phyloP scores from a whole-genome alignment of 768 basidiomycete species.

The Lactifluus rugatus region DNA sequence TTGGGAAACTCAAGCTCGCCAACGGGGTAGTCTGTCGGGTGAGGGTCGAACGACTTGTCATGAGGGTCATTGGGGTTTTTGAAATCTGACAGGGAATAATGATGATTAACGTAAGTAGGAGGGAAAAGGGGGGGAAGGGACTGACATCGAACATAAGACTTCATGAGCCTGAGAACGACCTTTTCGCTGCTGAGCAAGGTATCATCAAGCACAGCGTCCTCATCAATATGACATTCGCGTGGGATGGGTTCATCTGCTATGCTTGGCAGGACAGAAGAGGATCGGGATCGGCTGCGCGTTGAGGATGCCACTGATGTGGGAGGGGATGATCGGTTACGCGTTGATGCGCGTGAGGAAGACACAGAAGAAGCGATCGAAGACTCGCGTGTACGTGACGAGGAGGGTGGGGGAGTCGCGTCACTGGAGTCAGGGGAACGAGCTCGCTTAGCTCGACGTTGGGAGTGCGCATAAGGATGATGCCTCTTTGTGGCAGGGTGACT shows the following conservation, averaged over 20 bases:
- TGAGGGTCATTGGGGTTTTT: constrained; percentile 51
- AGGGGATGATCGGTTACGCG: constrained; percentile 22
- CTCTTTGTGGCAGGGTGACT: not conserved
- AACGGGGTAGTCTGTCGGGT: constrained; percentile 48
- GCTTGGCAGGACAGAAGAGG: constrained; percentile 43
- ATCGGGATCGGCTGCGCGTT: constrained; percentile 50
- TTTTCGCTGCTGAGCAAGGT: constrained; percentile 52
- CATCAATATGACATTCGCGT: constrained; percentile 42
- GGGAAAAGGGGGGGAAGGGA: constrained; percentile 19
- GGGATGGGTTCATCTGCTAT: constrained; percentile 28
- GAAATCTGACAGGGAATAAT: constrained; percentile 42
- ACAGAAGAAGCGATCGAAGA: constrained; percentile 18
- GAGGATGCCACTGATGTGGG: constrained; percentile 19
- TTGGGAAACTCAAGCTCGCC: constrained; percentile 76
- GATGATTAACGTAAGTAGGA: not conserved
- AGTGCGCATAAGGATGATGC: not conserved
- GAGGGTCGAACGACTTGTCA: constrained; percentile 55
- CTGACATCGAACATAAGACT: constrained; percentile 63
- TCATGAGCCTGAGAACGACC: constrained; percentile 53
- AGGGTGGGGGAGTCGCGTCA: constrained; percentile 12
- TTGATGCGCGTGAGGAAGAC: constrained; percentile 18
- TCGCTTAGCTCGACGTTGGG: constrained; percentile 12
- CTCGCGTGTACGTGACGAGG: constrained; percentile 6
- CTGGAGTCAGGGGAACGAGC: constrained; percentile 14
- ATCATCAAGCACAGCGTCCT: constrained; percentile 43